phyloP scores from a whole-genome alignment of 2,329 filamentous ascomycete genomes.

The Pseudonectria buxi region DNA sequence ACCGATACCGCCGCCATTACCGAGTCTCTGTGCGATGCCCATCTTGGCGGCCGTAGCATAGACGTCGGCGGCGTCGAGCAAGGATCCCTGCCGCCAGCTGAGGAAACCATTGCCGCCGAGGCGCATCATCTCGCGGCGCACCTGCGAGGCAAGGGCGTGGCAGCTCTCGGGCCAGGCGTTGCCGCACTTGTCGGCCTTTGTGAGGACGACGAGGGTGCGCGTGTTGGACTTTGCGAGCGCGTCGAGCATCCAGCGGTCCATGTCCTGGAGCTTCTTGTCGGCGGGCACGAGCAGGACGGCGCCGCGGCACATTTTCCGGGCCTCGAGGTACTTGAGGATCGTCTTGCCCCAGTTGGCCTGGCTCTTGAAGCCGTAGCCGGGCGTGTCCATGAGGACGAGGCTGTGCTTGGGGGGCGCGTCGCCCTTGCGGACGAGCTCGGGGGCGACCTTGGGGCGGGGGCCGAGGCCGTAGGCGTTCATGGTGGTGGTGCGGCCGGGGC shows the following conservation, averaged over 20 bases:
- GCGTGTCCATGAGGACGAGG: slow-evolving; percentile 45
- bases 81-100: slow-evolving; percentile 23
- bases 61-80: slow-evolving; percentile 23
- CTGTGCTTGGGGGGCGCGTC: slow-evolving; percentile 39
- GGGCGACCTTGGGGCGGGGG: slow-evolving; percentile 26
- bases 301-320: slow-evolving; percentile 41
- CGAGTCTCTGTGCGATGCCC: slow-evolving; percentile 22
- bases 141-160: slow-evolving; percentile 15
- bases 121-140: slow-evolving; percentile 22
- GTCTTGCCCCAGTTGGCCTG: slow-evolving; percentile 45
- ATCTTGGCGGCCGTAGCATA: slow-evolving; percentile 34
- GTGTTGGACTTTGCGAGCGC: slow-evolving; percentile 39
- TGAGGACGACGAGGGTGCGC: slow-evolving; percentile 45
- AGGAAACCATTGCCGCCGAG: slow-evolving; percentile 16
- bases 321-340: slow-evolving; percentile 43
- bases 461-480: slow-evolving; percentile 54
- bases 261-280: slow-evolving; percentile 43
- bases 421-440: slow-evolving; percentile 22
- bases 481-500: slow-evolving; percentile 46
- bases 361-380: slow-evolving; percentile 43
- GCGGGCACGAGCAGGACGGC: slow-evolving; percentile 48
- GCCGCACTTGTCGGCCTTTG: slow-evolving; percentile 48
- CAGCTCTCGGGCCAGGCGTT: slow-evolving; percentile 24
- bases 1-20: slow-evolving; percentile 32
- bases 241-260: slow-evolving; percentile 41